phyloP scores from a whole-genome alignment of 192 early-diverging fungal genomes.

The Rhizophagus clarus region DNA sequence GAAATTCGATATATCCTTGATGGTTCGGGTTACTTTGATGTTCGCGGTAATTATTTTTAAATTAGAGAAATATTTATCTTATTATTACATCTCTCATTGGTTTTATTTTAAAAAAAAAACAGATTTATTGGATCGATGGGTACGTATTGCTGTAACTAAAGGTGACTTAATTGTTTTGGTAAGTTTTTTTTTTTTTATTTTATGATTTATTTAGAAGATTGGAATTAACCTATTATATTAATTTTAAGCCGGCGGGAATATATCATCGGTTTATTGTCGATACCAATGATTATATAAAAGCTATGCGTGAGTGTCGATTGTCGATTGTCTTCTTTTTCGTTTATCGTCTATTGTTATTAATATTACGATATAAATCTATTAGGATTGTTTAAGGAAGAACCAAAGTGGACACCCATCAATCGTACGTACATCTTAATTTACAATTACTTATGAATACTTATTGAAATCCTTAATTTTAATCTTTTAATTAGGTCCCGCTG shows the following conservation, averaged over 20 bases:
- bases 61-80: background rate
- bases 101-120: constrained; percentile 22
- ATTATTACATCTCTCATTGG: background rate
- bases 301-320: constrained; percentile 60
- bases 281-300: constrained; percentile 80
- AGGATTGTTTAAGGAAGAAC: constrained; percentile 74
- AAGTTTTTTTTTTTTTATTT: background rate
- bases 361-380: background rate
- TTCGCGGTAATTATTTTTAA: constrained; percentile 49
- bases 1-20: constrained; percentile 93
- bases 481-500: constrained; percentile 46
- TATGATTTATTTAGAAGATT: background rate
- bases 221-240: background rate
- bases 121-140: constrained; percentile 71
- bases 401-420: constrained; percentile 82
- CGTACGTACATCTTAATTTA: constrained; percentile 41
- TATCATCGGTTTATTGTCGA: constrained; percentile 97
- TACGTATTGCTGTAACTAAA: constrained; percentile 74
- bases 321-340: too few species aligned
- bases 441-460: background rate
- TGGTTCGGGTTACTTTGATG: constrained; percentile 93
- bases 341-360: background rate
- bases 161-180: constrained; percentile 89
- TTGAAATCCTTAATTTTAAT: background rate
- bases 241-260: constrained; percentile 85